Evolutionary conservation across 2,329 filamentous ascomycete genomes (phyloP).

Genomic region (Fusarium transvaalense): DNA sequence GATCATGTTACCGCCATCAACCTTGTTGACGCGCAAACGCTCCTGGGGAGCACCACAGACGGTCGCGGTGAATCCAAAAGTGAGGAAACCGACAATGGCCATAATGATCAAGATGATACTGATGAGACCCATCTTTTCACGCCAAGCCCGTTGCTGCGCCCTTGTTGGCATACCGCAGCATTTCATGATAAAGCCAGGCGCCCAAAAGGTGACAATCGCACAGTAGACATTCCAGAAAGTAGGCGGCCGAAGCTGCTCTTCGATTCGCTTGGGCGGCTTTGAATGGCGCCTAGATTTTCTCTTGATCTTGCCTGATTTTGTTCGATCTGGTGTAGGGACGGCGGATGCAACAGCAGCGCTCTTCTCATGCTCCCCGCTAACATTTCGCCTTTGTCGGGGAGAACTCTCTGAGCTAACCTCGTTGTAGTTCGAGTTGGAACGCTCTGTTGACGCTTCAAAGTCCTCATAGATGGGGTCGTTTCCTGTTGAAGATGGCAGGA

Average conservation of each 20-base stretch:
- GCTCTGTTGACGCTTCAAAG: slow-evolving; percentile 72
- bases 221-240: slow-evolving; percentile 98
- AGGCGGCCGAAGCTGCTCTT: slow-evolving; percentile 79
- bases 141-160: slow-evolving; percentile 92
- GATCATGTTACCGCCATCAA: slow-evolving; percentile 89
- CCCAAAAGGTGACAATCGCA: slow-evolving; percentile 93
- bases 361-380: slow-evolving; percentile 53
- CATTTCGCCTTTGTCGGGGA: slow-evolving; percentile 54
- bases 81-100: slow-evolving; percentile 91
- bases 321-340: slow-evolving; percentile 55
- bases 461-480: slow-evolving; percentile 90
- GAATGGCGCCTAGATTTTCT: slow-evolving; percentile 63
- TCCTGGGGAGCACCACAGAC: slow-evolving; percentile 82
- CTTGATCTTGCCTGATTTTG: slow-evolving; percentile 72
- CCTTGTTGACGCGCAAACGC: slow-evolving; percentile 85
- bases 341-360: slow-evolving; percentile 45
- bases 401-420: slow-evolving; percentile 62
- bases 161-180: slow-evolving; percentile 89
- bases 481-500: slow-evolving; percentile 90
- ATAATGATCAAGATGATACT: slow-evolving; percentile 93
- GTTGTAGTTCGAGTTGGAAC: slow-evolving; percentile 61
- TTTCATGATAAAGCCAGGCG: slow-evolving; percentile 83
- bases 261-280: slow-evolving; percentile 64
- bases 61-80: slow-evolving; percentile 92
- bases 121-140: slow-evolving; percentile 97